Conservation (phyloP, 495 filamentous ascomycete genomes). For the Astrothelium subdiscretum region DNA sequence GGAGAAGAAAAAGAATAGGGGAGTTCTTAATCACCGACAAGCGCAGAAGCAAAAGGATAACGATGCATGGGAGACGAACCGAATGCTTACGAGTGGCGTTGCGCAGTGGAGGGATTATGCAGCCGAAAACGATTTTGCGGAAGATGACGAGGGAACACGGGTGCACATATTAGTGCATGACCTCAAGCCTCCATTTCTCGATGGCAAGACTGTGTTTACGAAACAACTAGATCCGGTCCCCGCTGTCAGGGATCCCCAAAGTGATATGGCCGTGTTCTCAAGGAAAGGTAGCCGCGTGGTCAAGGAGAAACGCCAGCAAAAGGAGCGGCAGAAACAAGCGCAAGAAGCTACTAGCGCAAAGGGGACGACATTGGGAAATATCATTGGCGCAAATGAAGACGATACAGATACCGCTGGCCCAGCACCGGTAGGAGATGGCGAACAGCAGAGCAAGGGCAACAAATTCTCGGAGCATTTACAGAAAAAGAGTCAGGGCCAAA, state of each 20-base stretch:
- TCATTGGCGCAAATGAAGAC: conserved; percentile 92
- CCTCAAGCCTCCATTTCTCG: conserved; percentile 86
- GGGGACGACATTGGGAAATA: conserved; percentile 81
- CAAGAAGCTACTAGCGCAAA: conserved; percentile 91
- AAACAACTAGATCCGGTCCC: conserved; percentile 94
- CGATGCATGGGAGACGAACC: conserved; percentile 97
- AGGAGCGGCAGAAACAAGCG: conserved; percentile 88
- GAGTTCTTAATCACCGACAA: conserved; percentile 50
- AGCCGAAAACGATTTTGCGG: conserved; percentile 60
- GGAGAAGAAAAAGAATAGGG: conserved; percentile 60
- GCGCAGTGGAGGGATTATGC: conserved; percentile 71
- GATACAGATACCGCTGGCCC: conserved; percentile 82
- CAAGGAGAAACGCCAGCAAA: conserved; percentile 77
- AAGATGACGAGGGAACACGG: conserved; percentile 83
- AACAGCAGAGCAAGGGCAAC: conserved; percentile 56
- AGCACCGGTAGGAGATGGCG: conserved; percentile 42
- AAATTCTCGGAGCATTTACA: conserved; percentile 91
- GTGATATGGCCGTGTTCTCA: conserved; percentile 98
- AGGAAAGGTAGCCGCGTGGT: conserved; percentile 92
- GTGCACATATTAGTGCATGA: conserved; percentile 91
- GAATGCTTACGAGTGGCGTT: conserved; percentile 93
- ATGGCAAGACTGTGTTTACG: conserved; percentile 90
- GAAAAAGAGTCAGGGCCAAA: conserved; percentile 62
- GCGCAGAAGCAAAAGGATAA: conserved; percentile 83
- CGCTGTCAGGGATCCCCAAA: conserved; percentile 86